phyloP scores from a whole-genome alignment of 2,329 filamentous ascomycete species.

The Colletotrichum abscissum region DNA sequence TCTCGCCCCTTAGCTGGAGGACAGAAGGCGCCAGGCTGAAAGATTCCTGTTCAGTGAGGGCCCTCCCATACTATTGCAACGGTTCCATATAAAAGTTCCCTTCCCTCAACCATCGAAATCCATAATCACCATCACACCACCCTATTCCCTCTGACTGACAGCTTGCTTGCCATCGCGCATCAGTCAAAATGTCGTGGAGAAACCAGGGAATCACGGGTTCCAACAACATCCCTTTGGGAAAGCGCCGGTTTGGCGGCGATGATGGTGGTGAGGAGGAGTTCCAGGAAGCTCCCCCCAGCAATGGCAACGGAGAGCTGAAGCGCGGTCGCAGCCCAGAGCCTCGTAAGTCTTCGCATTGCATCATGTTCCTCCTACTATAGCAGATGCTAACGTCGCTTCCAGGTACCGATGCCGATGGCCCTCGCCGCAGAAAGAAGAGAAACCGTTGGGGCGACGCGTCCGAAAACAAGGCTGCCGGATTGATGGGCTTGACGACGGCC shows the following conservation, averaged over 20 bases:
- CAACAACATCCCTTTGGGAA: slow-evolving; percentile 96
- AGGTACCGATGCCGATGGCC: slow-evolving; percentile 75
- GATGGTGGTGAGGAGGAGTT: slow-evolving; percentile 66
- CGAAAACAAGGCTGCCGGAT: slow-evolving; percentile 97
- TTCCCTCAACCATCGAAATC: slow-evolving; percentile 17
- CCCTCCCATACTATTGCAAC: slow-evolving; percentile 11
- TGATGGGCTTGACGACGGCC: slow-evolving; percentile 97
- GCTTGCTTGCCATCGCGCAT: slow-evolving; percentile 17
- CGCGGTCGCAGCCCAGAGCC: slow-evolving; percentile 93
- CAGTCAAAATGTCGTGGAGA: slow-evolving; percentile 71
- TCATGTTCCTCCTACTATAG: background rate
- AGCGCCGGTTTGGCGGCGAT: slow-evolving; percentile 81
- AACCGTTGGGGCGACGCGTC: slow-evolving; percentile 98
- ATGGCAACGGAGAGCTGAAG: slow-evolving; percentile 69
- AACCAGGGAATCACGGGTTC: slow-evolving; percentile 92
- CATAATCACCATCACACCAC: slow-evolving; percentile 11
- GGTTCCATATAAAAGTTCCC: slow-evolving; percentile 31
- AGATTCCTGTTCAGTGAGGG: background rate
- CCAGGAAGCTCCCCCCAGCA: slow-evolving; percentile 12
- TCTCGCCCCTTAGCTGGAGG: background rate
- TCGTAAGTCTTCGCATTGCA: slow-evolving; percentile 60
- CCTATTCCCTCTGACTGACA: slow-evolving; percentile 9
- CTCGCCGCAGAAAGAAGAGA: slow-evolving; percentile 94
- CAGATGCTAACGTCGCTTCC: slow-evolving; percentile 43
- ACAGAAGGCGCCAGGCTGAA: background rate